Evolutionary conservation across 352 stramenopile genomes (phyloP).

Genomic region (Saprolegnia parasitica): DNA sequence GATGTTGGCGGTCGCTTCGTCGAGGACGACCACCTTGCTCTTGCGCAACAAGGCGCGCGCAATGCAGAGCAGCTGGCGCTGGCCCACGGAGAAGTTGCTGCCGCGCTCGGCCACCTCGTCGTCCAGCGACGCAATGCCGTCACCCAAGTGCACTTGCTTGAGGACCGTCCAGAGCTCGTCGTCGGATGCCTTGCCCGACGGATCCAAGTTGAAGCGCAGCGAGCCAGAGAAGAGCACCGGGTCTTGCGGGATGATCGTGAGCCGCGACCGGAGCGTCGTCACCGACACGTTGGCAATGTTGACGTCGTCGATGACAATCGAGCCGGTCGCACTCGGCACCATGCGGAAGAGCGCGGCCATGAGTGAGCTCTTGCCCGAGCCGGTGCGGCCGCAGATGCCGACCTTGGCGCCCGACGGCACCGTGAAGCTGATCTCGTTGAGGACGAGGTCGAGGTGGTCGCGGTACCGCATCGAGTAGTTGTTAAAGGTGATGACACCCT

Average conservation of each 20-base stretch:
- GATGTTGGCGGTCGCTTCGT: conserved; percentile 93
- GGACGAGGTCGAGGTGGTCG: conserved; percentile 36
- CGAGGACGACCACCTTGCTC: conserved; percentile 87
- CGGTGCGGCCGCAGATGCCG: conserved; percentile 74
- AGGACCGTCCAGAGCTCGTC: conserved; percentile 42
- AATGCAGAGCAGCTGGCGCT: conserved; percentile 94
- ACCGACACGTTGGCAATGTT: conserved; percentile 54
- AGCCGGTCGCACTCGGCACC: conserved; percentile 36
- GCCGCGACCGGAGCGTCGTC: conserved; percentile 40
- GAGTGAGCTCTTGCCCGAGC: conserved; percentile 59
- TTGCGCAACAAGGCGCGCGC: conserved; percentile 88
- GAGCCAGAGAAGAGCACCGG: conserved; percentile 90
- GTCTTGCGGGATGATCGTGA: conserved; percentile 80
- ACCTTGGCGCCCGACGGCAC: conserved; percentile 47
- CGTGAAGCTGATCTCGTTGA: conserved; percentile 47
- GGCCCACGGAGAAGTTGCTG: conserved; percentile 92
- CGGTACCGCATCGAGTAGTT: conserved; percentile 47
- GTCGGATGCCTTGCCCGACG: conserved; percentile 73
- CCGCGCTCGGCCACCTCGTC: conserved; percentile 86
- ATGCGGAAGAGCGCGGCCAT: conserved; percentile 69
- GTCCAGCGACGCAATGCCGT: conserved; percentile 54
- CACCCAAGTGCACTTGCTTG: conserved; percentile 38
- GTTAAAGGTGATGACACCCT: conserved; percentile 40
- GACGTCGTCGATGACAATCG: conserved; percentile 84
- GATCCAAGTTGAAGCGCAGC: conserved; percentile 90